These are phyloP conservation scores for Strigomonas culicis DNA, from an alignment of 208 protist species.

Conservation along the genomic window DNA sequence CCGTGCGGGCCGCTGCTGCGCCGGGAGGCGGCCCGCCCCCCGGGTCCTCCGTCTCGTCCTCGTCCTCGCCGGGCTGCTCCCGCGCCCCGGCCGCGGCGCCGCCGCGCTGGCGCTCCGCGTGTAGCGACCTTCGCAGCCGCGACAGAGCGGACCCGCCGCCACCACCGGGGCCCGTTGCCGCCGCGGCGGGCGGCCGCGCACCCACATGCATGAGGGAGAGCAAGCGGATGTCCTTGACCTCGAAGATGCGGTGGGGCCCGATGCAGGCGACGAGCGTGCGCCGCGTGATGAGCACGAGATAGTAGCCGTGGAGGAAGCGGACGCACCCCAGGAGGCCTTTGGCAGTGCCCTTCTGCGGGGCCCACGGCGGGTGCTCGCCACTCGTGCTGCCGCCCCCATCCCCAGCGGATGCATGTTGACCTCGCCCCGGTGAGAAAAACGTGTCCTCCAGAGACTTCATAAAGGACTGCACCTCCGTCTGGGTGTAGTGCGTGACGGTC, in stretches of 20 bases:
- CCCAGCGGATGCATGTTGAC: not conserved
- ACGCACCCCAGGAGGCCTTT: not conserved
- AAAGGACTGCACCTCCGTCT: not conserved
- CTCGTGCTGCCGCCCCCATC: not conserved
- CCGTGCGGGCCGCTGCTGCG: not conserved
- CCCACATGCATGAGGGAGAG: not conserved
- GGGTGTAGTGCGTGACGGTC: not conserved
- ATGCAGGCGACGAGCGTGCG: not conserved
- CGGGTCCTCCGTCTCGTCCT: too few species aligned
- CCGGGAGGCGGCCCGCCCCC: too few species aligned
- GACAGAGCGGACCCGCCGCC: too few species aligned
- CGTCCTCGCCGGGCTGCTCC: too few species aligned
- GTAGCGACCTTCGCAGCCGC: too few species aligned
- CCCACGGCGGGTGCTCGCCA: too few species aligned
- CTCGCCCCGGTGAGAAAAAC: too few species aligned
- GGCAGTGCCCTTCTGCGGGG: too few species aligned
- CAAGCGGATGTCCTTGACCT: not conserved
- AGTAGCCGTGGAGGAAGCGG: slow-evolving; percentile 3
- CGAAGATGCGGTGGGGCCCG: not conserved
- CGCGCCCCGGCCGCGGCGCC: too few species aligned
- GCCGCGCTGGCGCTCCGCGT: too few species aligned
- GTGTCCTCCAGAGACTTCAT: not conserved
- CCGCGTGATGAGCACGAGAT: not conserved
- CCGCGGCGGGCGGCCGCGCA: not conserved
- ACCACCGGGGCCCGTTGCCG: not conserved